Base-by-base conservation (phyloP, 2,329 filamentous ascomycete species). In the Xylariaceae sp. region DNA sequence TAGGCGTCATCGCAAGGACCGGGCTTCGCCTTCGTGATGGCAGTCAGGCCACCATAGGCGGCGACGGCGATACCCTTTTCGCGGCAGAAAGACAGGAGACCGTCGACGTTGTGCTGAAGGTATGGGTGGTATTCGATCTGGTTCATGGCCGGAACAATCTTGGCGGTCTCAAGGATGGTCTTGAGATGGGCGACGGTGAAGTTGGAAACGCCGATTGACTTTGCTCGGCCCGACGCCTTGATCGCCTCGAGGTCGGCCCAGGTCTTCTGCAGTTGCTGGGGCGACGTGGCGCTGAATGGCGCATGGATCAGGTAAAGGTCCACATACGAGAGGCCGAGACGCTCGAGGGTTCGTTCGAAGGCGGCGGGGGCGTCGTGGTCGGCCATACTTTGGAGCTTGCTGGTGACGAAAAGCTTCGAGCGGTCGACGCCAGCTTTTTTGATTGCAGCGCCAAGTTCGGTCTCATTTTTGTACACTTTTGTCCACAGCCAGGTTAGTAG, bases 91-190 rank as follows among this genome's bases (percentile, higher is more conserved):
- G 74, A 70, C 34, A 87, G 52, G 9, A 88, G 73, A 55, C 77
- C 74, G 43, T 58, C 58, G 7, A 48, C 1, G 4, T 75, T 76
- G 67, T 87, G 85, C 70, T 87, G 85, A 50, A 88, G 75, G 68
- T 89, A 89, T 0, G 88, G 87, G 71, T 94, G 87, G 65, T 81
- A 85, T 74, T 92, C 88, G 66, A 92, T 87, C 76, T 94, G 88
- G 73, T 92, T 91, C 58, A 88, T 80, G 5, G 81, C 84, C 0
- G 89, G 89, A 2, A 74, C 67, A 57, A 87, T 68, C 62, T 78
- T 80, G 49, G 84, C 84, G 4, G 83, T 81, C 67, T 78, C 68
- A 2, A 86, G 72, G 42, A 85, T 67, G 2, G 72, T 65, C 67
- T 85, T 78, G 26, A 87, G 70, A 60, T 87, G 73, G 43, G 72